Percentiles rank a stretch among this genome's conserved stretches.
Conservation (phyloP, 345 rosid species). For the Gossypium longicalyx region DNA sequence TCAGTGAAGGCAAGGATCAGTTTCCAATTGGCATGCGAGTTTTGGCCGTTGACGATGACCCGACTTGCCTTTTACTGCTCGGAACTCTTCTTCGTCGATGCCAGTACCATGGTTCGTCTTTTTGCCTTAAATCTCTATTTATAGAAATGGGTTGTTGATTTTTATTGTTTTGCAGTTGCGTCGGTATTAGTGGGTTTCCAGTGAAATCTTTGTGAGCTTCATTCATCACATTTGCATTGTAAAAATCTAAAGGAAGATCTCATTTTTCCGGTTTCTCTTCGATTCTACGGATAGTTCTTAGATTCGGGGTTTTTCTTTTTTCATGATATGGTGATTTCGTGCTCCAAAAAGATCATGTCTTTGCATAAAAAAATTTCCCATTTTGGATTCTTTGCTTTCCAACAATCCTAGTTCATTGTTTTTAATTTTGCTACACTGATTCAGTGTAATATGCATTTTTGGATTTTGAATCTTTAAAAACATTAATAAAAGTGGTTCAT, state of each 20-base stretch:
- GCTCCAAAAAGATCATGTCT: not conserved
- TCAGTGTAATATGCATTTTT: slow-evolving; percentile 9
- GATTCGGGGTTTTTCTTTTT: not conserved
- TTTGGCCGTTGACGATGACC: slow-evolving; percentile 81
- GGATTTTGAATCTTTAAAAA: slow-evolving; percentile 13
- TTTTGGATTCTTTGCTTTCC: not conserved
- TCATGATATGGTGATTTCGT: not conserved
- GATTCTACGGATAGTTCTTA: slow-evolving; percentile 4
- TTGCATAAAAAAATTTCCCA: not conserved
- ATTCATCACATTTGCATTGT: not conserved
- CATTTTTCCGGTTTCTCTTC: slow-evolving; percentile 5
- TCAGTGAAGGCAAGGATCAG: slow-evolving; percentile 37
- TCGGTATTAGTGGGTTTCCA: not conserved
- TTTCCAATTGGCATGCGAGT: slow-evolving; percentile 77
- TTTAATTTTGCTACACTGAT: not conserved
- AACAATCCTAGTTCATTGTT: not conserved
- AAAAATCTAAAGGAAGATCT: not conserved
- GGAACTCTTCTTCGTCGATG: slow-evolving; percentile 60
- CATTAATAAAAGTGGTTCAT: not conserved
- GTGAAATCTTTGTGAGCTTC: slow-evolving; percentile 11
- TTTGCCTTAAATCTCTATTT: not conserved
- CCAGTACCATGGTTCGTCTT: slow-evolving; percentile 51
- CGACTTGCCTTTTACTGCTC: slow-evolving; percentile 56
- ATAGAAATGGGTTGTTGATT: slow-evolving; percentile 13
- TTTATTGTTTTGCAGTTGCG: not conserved